phyloP scores from a whole-genome alignment of 352 stramenopile genomes.

The Globisporangium recalcitrans region DNA sequence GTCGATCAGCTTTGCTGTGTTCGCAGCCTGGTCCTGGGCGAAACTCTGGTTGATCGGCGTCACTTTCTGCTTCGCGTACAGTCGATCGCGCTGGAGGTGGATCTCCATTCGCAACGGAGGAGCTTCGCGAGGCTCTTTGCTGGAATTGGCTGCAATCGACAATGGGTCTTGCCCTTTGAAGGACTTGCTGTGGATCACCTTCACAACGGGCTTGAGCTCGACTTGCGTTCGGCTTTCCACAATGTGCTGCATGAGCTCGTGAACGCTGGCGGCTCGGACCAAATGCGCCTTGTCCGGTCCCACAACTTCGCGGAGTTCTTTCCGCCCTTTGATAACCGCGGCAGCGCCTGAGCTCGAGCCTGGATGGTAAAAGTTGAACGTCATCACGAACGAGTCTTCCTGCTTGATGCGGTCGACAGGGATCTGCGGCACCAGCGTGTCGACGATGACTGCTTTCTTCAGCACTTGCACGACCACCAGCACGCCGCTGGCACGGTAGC shows the following conservation, averaged over 20 bases:
- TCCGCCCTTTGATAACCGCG: constrained; percentile 29
- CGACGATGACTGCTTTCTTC: constrained; percentile 44
- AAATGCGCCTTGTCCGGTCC: constrained; percentile 41
- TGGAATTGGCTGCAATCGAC: not conserved
- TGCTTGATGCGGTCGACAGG: constrained; percentile 46
- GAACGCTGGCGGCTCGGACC: constrained; percentile 32
- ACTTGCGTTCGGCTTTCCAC: constrained; percentile 37
- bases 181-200: constrained; percentile 12
- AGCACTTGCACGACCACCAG: constrained; percentile 46
- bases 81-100: constrained; percentile 44
- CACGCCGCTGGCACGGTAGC: constrained; percentile 52
- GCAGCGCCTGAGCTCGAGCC: constrained; percentile 26
- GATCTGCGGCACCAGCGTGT: constrained; percentile 21
- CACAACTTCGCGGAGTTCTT: constrained; percentile 56
- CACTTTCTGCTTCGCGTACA: constrained; percentile 64
- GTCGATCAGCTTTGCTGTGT: constrained; percentile 60
- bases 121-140: not conserved
- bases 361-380: constrained; percentile 59
- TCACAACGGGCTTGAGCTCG: constrained; percentile 9
- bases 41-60: constrained; percentile 43
- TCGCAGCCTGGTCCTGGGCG: constrained; percentile 26
- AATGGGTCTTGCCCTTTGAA: constrained; percentile 10
- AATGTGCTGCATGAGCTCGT: constrained; percentile 52
- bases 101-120: constrained; percentile 22
- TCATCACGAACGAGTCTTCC: constrained; percentile 48